Conservation (phyloP, 352 stramenopile genomes). For the Phytophthora idaei region DNA sequence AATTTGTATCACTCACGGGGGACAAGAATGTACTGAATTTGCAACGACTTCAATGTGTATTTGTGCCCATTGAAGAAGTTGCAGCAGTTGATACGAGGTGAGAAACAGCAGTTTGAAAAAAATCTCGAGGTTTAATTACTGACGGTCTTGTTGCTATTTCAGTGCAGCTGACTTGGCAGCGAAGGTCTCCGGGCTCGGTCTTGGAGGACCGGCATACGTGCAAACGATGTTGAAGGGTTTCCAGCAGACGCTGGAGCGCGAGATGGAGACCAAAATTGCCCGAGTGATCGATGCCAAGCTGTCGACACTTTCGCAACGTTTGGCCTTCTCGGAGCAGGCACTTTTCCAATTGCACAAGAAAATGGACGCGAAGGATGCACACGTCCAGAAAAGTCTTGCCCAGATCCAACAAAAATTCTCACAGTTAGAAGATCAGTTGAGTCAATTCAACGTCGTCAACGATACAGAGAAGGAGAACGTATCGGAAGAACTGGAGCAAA, state of each 20-base stretch:
- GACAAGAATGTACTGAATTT: constrained; percentile 58
- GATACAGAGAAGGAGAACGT: constrained; percentile 2
- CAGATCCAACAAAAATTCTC: constrained; percentile 55
- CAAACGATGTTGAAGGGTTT: constrained; percentile 53
- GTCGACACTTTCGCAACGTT: constrained; percentile 50
- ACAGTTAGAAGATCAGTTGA: constrained; percentile 45
- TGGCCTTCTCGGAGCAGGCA: constrained; percentile 69
- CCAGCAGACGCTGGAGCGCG: constrained; percentile 64
- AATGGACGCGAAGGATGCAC: constrained; percentile 42
- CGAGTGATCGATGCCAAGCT: constrained; percentile 67
- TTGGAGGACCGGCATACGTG: constrained; percentile 23
- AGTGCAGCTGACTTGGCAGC: constrained; percentile 24
- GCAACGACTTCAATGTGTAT: constrained; percentile 47
- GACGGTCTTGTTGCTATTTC: constrained; percentile 8
- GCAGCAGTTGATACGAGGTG: constrained; percentile 20
- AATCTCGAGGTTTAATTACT: background rate
- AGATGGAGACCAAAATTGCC: constrained; percentile 75
- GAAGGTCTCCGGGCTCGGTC: constrained; percentile 22
- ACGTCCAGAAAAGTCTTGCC: constrained; percentile 42
- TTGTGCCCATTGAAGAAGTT: constrained; percentile 37
- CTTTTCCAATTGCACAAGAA: constrained; percentile 70
- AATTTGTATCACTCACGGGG: constrained; percentile 74
- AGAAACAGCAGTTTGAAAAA: background rate
- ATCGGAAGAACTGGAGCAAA: constrained; percentile 4
- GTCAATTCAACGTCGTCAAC: constrained; percentile 26